Percentiles rank a stretch among this genome's conserved stretches.
Conservation (phyloP, 2,329 filamentous ascomycete species). For the Aspergillus neoniger region DNA sequence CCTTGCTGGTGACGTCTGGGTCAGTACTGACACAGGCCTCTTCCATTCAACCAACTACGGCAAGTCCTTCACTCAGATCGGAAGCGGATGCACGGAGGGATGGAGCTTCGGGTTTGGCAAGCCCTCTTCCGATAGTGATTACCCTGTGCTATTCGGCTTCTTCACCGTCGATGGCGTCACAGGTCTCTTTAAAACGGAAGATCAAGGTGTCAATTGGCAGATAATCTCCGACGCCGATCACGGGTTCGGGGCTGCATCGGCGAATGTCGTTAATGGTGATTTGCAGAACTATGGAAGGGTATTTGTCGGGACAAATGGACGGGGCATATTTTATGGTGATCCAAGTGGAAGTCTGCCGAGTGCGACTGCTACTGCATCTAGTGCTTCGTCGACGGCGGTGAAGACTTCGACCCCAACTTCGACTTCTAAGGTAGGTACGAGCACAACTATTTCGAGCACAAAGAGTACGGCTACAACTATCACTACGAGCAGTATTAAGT, state of each 20-base stretch:
- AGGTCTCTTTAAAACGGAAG: constrained; percentile 29
- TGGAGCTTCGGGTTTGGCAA: constrained; percentile 30
- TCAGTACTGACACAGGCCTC: constrained; percentile 52
- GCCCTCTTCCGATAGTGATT: constrained; percentile 16
- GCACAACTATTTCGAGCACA: background rate
- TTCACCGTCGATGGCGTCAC: constrained; percentile 27
- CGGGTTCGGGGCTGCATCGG: constrained; percentile 28
- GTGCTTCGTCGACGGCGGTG: constrained; percentile 16
- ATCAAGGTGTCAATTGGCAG: constrained; percentile 30
- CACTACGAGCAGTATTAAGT: constrained; percentile 7
- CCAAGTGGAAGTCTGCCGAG: constrained; percentile 25
- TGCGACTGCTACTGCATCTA: constrained; percentile 20
- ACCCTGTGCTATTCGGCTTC: constrained; percentile 31
- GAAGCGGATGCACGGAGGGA: constrained; percentile 17
- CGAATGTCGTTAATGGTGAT: constrained; percentile 32
- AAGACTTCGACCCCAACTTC: background rate
- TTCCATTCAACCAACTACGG: constrained; percentile 58
- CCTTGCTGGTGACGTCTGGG: constrained; percentile 26
- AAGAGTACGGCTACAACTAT: constrained; percentile 3
- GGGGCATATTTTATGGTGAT: constrained; percentile 36
- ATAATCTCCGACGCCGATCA: constrained; percentile 29
- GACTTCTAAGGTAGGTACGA: background rate
- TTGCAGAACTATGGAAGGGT: constrained; percentile 32
- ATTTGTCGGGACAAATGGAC: constrained; percentile 37
- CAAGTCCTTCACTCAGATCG: constrained; percentile 47